Percentiles rank a stretch among this genome's conserved stretches.
phyloP scores from a whole-genome alignment of 148 eudicot genomes.

The Chenopodium quinoa region DNA sequence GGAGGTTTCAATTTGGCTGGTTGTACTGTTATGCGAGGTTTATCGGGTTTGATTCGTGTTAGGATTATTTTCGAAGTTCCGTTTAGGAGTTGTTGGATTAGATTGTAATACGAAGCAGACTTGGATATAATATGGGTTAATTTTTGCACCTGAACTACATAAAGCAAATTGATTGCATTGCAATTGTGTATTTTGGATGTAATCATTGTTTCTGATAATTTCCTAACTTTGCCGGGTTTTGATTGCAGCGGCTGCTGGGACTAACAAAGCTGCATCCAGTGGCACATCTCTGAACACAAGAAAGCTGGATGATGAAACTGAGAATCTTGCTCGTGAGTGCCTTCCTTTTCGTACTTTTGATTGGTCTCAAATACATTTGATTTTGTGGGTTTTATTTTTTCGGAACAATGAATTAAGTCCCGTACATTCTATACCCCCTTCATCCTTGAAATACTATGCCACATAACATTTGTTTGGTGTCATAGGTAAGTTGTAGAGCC shows the following conservation, averaged over 20 bases:
- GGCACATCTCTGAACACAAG: constrained; percentile 89
- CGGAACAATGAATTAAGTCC: too few species aligned
- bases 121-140: not conserved
- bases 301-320: constrained; percentile 97
- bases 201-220: not conserved
- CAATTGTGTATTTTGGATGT: too few species aligned
- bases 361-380: not conserved
- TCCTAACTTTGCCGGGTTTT: constrained; percentile 13
- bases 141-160: not conserved
- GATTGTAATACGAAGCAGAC: not conserved
- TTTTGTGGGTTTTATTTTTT: not conserved
- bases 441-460: not conserved
- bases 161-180: not conserved
- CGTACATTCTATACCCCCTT: too few species aligned
- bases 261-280: constrained; percentile 95
- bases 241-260: constrained; percentile 74
- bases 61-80: not conserved
- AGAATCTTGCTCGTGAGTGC: constrained; percentile 84
- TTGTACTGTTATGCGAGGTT: not conserved
- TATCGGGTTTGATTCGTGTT: not conserved
- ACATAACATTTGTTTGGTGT: not conserved
- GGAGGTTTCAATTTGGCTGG: not conserved
- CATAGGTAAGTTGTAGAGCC: too few species aligned
- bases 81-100: not conserved
- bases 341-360: not conserved